A percentile compares a stretch with the other conserved stretches of the same genome.
These are phyloP conservation scores for Gliomastix tumulicola DNA, from an alignment of 2,329 filamentous ascomycete genomes.

Conservation along the genomic window DNA sequence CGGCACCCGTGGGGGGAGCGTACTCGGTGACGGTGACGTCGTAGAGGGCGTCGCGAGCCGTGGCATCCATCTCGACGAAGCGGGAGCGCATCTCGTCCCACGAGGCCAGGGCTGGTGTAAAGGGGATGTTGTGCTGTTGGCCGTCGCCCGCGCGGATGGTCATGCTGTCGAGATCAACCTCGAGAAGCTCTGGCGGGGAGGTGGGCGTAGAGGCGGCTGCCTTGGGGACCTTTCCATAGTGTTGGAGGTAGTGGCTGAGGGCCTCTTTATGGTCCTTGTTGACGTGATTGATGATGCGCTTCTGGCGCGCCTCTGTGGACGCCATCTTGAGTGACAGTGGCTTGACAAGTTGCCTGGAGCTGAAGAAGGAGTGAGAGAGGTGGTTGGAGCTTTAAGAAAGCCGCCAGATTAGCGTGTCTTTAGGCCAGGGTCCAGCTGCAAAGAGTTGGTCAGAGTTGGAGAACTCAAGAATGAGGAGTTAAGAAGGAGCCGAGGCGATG, in stretches of 20 bases:
- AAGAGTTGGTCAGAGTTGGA: too few relatives aligned
- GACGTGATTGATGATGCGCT: constrained; percentile 66
- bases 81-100: constrained; percentile 62
- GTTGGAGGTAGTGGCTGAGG: constrained; percentile 69
- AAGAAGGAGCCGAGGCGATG: too few relatives aligned
- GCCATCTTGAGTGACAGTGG: too few relatives aligned
- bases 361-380: too few relatives aligned
- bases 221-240: constrained; percentile 55
- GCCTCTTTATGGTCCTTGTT: constrained; percentile 74
- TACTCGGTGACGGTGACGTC: constrained; percentile 33
- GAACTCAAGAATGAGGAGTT: too few relatives aligned
- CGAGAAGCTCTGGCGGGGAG: constrained; percentile 46
- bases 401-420: too few relatives aligned
- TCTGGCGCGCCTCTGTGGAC: constrained; percentile 17
- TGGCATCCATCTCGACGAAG: constrained; percentile 63
- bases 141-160: constrained; percentile 44
- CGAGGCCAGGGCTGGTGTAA: constrained; percentile 64
- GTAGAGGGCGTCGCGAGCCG: constrained; percentile 47
- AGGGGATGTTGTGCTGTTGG: constrained; percentile 44
- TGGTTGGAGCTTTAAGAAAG: too few relatives aligned
- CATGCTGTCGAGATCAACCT: constrained; percentile 59
- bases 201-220: constrained; percentile 45
- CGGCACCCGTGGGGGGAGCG: constrained; percentile 30
- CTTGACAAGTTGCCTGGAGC: too few relatives aligned
- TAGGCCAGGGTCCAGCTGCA: too few relatives aligned